These are phyloP conservation scores for Plenodomus tracheiphilus DNA, from an alignment of 2,329 filamentous ascomycete genomes.

Conservation along the genomic window DNA sequence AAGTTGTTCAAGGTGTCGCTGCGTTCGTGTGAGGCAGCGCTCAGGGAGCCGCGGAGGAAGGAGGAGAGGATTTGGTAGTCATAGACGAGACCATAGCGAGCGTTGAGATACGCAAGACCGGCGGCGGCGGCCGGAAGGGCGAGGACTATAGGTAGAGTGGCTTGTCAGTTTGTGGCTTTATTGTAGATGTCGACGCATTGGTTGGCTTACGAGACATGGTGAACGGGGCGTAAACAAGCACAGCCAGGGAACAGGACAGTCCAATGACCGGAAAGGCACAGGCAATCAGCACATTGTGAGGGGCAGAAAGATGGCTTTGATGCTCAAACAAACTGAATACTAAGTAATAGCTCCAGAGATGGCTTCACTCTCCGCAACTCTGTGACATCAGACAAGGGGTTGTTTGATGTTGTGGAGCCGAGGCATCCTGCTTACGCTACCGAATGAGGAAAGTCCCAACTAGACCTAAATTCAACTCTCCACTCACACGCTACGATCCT, in stretches of 20 bases:
- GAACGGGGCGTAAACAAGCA: not conserved
- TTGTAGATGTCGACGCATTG: constrained; percentile 1
- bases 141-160: not conserved
- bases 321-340: too few relatives aligned
- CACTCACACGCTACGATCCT: not conserved
- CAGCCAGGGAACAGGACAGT: not conserved
- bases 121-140: constrained; percentile 42
- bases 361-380: not conserved
- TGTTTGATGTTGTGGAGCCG: constrained; percentile 9
- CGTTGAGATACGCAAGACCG: constrained; percentile 65
- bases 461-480: not conserved
- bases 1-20: constrained; percentile 64
- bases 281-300: too few relatives aligned
- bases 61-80: constrained; percentile 64
- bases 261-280: too few relatives aligned
- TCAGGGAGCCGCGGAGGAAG: constrained; percentile 52
- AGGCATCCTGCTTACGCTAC: constrained; percentile 4
- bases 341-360: too few relatives aligned
- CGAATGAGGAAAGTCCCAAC: not conserved
- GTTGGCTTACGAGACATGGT: not conserved
- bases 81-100: constrained; percentile 66
- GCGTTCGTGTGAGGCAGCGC: constrained; percentile 54
- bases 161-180: constrained; percentile 4
- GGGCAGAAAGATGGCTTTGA: too few relatives aligned
- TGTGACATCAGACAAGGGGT: too few relatives aligned